Evolutionary conservation across 2,329 filamentous ascomycete species (phyloP), one percentile per base, ranked within the genome.

Genomic region (Alternaria angustiovoidea): DNA sequence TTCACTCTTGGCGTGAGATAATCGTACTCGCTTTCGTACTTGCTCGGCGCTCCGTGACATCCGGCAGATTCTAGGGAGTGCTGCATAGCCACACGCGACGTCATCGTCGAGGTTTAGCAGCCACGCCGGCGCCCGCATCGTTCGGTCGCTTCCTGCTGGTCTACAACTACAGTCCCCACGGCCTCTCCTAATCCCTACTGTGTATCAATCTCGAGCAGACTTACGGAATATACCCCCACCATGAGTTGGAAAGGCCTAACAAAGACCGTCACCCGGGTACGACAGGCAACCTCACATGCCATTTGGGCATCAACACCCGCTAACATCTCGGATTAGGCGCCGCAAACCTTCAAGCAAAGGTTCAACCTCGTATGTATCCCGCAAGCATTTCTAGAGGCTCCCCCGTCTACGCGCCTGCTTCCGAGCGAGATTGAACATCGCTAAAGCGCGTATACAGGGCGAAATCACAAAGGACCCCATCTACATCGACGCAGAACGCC

Each of bases 161-260:
- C 22, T 28, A 38, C 39, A 30, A 34, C 36, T 51, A 26, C 57
- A 39, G 24, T 56, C 53, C 46, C 42, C 38, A 49, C 46, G 32
- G 34, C 58, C 55, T 49, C 57, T 47, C 51, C 38, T 30, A 55
- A 30, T 44, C 54, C 55, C 57, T 53, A 32, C 30, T 53, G 51
- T 53, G 28, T 60, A 54, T 56, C 62, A 30, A 57, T 63, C 49
- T 38, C 54, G 32, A 53, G 24, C 56, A 61, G 14, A 34, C 39
- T 51, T 38, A 56, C 54, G 3, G 34, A 26, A 18, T 34, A 42
- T 39, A 52, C 36, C 48, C 52, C 52, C 54, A 57, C 78, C 71
- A 98, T 99, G 95, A 97, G 94, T 87, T 94, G 97, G 86, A 96
- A 95, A 82, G 95, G 95, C 75, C 92, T 99, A 75, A 89, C 91